Evolutionary conservation across 169 alveolate species (phyloP).

Genomic region (Plasmodium inui): DNA sequence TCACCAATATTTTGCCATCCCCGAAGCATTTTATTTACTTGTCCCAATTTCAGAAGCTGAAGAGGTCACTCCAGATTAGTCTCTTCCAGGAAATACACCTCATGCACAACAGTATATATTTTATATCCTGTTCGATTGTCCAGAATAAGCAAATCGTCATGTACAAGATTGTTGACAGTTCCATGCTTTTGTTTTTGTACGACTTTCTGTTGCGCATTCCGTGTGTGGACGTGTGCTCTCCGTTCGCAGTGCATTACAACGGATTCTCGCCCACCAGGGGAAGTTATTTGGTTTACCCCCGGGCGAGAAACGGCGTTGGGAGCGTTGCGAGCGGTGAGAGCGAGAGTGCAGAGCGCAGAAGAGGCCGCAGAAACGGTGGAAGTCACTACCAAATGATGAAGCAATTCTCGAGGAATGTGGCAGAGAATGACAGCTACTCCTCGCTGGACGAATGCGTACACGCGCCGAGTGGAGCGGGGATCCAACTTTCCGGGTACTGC

Average conservation of each 20-base stretch:
- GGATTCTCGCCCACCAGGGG: slow-evolving; percentile 29
- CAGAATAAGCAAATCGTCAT: slow-evolving; percentile 68
- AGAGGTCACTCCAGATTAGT: slow-evolving; percentile 39
- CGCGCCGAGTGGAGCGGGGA: background rate
- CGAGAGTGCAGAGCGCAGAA: background rate
- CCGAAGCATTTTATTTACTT: slow-evolving; percentile 56
- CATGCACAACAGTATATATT: slow-evolving; percentile 48
- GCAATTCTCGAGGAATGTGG: background rate
- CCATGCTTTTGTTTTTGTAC: slow-evolving; percentile 63
- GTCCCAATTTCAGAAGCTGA: slow-evolving; percentile 21
- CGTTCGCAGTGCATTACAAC: slow-evolving; percentile 59
- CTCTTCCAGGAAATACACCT: slow-evolving; percentile 48
- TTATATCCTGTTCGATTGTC: slow-evolving; percentile 65
- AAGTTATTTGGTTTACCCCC: background rate
- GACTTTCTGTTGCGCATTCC: slow-evolving; percentile 56
- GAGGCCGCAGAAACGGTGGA: background rate
- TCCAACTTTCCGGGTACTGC: slow-evolving; percentile 67
- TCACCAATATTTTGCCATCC: slow-evolving; percentile 53
- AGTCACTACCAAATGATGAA: background rate
- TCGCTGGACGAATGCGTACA: slow-evolving; percentile 59
- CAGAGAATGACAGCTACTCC: slow-evolving; percentile 36
- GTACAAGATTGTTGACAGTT: slow-evolving; percentile 60
- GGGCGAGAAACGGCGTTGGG: background rate
- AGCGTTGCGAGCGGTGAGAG: background rate
- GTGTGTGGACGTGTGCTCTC: slow-evolving; percentile 45